Evolutionary conservation across 2,329 filamentous ascomycete species (phyloP).

Genomic region (Phoma herbarum): DNA sequence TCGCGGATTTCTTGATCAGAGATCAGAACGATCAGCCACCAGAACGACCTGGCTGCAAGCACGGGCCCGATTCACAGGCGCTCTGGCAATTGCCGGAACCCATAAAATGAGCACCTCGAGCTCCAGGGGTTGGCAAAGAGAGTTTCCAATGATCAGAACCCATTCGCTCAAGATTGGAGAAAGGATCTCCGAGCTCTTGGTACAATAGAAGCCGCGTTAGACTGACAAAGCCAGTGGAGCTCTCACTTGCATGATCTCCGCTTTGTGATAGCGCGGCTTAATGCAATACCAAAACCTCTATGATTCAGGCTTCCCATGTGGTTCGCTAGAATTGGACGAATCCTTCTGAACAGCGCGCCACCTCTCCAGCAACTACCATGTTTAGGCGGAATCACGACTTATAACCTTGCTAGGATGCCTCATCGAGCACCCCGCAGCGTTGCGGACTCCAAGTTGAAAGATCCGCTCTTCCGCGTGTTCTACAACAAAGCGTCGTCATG

Average conservation of each 20-base stretch:
- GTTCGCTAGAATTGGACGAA: conserved; percentile 7
- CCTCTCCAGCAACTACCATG: conserved; percentile 14
- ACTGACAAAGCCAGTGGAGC: neutral
- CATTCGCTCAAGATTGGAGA: neutral
- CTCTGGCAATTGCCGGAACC: neutral
- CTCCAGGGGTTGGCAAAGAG: neutral
- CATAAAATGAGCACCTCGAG: neutral
- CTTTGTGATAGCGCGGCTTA: conserved; percentile 11
- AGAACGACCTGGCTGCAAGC: conserved; percentile 17
- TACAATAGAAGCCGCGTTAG: neutral
- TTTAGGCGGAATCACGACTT: conserved; percentile 20
- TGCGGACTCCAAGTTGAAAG: conserved; percentile 5
- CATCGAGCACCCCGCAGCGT: conserved; percentile 19
- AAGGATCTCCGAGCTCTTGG: neutral
- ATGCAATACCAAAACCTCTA: conserved; percentile 16
- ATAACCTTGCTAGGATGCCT: conserved; percentile 18
- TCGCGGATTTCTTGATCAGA: conserved; percentile 13
- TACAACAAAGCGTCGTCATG: conserved; percentile 7
- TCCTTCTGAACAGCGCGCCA: conserved; percentile 20
- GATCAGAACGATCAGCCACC: conserved; percentile 15
- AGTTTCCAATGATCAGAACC: neutral
- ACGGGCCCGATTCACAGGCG: conserved; percentile 3
- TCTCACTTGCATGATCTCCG: conserved; percentile 13
- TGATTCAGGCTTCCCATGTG: conserved; percentile 12
- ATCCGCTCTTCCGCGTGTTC: conserved; percentile 2